phyloP scores from a whole-genome alignment of 176 grass and related monocot species.

The Rhynchospora pubera region DNA sequence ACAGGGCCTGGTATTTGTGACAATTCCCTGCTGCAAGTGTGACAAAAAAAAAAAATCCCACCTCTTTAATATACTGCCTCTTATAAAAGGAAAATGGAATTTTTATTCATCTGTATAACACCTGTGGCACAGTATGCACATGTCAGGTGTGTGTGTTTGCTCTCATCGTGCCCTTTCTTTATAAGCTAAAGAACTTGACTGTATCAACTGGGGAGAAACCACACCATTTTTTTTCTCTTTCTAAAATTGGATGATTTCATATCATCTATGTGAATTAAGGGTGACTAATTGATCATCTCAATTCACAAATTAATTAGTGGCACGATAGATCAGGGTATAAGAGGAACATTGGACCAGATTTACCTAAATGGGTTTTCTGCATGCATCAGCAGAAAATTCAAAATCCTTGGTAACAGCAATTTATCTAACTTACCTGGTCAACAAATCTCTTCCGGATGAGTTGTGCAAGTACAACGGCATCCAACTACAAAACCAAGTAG shows the following conservation, averaged over 20 bases:
- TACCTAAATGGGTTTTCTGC: not conserved
- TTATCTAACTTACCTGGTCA: conserved; percentile 56
- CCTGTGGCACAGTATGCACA: too few species aligned
- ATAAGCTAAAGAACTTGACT: too few species aligned
- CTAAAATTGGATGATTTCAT: not conserved
- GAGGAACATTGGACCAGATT: not conserved
- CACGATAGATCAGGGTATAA: not conserved
- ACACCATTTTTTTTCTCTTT: not conserved
- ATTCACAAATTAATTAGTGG: not conserved
- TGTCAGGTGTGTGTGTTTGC: too few species aligned
- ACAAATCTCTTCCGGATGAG: conserved; percentile 75
- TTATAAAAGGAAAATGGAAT: not conserved
- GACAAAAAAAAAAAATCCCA: not conserved
- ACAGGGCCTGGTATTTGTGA: not conserved
- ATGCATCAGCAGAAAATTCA: not conserved
- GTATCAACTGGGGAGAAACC: not conserved
- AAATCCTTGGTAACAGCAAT: not conserved
- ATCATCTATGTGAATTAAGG: not conserved
- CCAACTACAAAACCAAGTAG: conserved; percentile 47
- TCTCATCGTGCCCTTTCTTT: too few species aligned
- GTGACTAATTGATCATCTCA: not conserved
- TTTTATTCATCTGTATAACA: not conserved
- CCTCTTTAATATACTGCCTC: not conserved
- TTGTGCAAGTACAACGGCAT: conserved; percentile 85
- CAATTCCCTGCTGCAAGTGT: not conserved